Evolutionary conservation across 202 grass and related monocot species (phyloP).

Genomic region (Eragrostis tef): DNA sequence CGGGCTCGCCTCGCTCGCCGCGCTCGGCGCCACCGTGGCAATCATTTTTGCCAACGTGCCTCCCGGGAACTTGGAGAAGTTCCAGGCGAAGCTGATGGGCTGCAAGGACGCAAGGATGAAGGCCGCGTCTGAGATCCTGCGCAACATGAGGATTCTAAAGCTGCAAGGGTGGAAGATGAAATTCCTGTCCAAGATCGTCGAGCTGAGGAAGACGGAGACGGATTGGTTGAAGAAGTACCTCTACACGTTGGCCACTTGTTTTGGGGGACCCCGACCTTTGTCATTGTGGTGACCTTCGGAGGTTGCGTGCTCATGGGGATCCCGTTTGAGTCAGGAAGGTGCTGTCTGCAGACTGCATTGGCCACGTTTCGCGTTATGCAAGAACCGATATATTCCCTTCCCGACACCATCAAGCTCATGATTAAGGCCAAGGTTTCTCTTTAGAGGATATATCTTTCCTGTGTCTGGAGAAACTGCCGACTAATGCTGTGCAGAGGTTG

Average conservation of each 20-base stretch:
- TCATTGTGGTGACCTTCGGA: constrained; percentile 64
- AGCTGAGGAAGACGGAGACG: constrained; percentile 60
- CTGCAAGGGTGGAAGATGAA: constrained; percentile 75
- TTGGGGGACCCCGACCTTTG: constrained; percentile 66
- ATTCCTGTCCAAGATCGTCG: constrained; percentile 63
- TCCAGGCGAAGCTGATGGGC: constrained; percentile 57
- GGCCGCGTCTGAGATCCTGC: constrained; percentile 67
- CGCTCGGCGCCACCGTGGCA: constrained; percentile 50
- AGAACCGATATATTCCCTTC: not conserved
- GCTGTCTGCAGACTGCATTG: constrained; percentile 50
- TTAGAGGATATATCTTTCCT: not conserved
- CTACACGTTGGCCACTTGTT: constrained; percentile 57
- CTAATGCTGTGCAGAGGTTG: not conserved
- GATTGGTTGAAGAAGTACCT: constrained; percentile 61
- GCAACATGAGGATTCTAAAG: constrained; percentile 75
- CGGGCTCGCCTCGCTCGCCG: constrained; percentile 50
- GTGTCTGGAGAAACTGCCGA: not conserved
- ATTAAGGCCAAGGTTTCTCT: not conserved
- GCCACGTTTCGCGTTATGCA: constrained; percentile 52
- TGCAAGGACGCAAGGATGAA: constrained; percentile 67
- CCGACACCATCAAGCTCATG: not conserved
- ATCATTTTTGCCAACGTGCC: constrained; percentile 57
- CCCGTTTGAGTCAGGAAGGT: constrained; percentile 57
- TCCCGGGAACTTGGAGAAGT: constrained; percentile 49
- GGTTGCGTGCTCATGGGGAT: constrained; percentile 52